Conservation (phyloP, 148 eudicot genomes). For the Tetragonia tetragonoides region DNA sequence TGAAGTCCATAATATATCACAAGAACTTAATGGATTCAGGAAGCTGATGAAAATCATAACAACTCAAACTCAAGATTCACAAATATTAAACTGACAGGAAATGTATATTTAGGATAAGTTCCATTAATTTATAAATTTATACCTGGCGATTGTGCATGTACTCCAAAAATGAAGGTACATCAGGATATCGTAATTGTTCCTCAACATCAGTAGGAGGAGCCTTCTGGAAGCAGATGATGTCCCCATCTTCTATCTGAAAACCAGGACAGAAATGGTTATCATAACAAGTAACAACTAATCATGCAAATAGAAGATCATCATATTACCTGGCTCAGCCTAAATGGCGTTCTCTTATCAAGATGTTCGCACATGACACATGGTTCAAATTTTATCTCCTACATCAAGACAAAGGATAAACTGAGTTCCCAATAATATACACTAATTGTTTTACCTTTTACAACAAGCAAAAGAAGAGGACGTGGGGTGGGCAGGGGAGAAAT, state of each 20-base stretch:
- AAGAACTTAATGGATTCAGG: background rate
- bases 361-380: constrained; percentile 90
- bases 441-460: background rate
- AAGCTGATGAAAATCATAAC: background rate
- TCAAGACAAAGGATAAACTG: constrained; percentile 5
- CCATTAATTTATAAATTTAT: background rate
- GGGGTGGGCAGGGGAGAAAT: background rate
- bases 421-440: too few species aligned
- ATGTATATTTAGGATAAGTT: background rate
- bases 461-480: background rate
- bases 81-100: background rate
- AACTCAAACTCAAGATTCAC: background rate
- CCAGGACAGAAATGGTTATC: background rate
- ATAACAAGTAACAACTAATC: background rate
- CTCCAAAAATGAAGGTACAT: constrained; percentile 79
- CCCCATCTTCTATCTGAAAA: constrained; percentile 91
- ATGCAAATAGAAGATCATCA: constrained; percentile 8
- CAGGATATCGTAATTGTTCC: constrained; percentile 57
- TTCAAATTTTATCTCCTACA: constrained; percentile 92
- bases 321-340: constrained; percentile 73
- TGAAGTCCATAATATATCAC: too few species aligned
- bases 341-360: constrained; percentile 62
- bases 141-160: constrained; percentile 98
- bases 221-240: constrained; percentile 93
- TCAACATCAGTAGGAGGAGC: constrained; percentile 39